A percentile compares a stretch with the other conserved stretches of the same genome.
Evolutionary conservation across 306 rosid species (phyloP).

Genomic region (Inga laurina): DNA sequence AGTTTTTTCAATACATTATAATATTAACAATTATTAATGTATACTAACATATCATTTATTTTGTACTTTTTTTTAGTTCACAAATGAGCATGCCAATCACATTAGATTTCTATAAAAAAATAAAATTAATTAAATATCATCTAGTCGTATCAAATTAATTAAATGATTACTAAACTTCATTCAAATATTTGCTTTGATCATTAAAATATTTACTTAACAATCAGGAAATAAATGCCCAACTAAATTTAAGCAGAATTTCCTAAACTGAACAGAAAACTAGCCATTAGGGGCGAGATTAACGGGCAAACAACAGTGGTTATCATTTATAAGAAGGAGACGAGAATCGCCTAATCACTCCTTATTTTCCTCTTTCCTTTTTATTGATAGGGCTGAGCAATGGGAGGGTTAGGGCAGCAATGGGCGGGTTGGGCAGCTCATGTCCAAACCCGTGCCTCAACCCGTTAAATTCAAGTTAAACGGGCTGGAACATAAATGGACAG

Average conservation of each 20-base stretch:
- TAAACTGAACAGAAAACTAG: neutral
- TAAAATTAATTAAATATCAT: too few relatives aligned
- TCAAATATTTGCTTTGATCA: neutral
- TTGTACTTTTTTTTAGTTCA: too few relatives aligned
- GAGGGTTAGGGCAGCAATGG: too few relatives aligned
- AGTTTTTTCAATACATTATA: too few relatives aligned
- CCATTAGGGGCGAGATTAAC: neutral
- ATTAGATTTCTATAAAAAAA: neutral
- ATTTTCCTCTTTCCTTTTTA: neutral
- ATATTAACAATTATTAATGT: too few relatives aligned
- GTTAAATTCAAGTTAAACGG: too few relatives aligned
- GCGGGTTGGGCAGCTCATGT: too few relatives aligned
- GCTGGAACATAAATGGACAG: too few relatives aligned
- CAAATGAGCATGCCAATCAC: neutral
- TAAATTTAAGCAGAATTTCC: neutral
- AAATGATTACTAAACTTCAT: neutral
- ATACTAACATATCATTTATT: too few relatives aligned
- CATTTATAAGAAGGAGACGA: neutral
- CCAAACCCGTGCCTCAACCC: too few relatives aligned
- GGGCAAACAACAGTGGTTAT: neutral
- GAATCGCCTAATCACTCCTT: neutral
- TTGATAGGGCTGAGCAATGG: too few relatives aligned
- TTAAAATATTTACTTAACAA: neutral
- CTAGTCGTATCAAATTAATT: neutral
- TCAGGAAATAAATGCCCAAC: neutral